A percentile compares a stretch with the other conserved stretches of the same genome.
phyloP scores from a whole-genome alignment of 139 green algal genomes.

The Picocystis salinarum region DNA sequence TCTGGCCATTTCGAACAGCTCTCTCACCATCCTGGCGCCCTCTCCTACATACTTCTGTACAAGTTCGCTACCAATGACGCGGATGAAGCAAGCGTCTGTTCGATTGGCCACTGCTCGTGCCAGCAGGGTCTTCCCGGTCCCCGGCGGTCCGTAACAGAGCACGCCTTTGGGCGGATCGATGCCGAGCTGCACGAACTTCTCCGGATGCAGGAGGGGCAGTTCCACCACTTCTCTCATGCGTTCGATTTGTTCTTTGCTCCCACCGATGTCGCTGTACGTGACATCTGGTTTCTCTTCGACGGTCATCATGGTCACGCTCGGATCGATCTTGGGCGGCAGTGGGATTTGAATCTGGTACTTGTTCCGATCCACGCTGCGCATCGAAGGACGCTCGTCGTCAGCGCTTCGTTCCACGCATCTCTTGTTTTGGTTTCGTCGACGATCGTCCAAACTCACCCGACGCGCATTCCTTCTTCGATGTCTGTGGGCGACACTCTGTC shows the following conservation, averaged over 20 bases:
- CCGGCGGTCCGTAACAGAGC: conserved; percentile 81
- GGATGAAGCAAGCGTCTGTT: conserved; percentile 97
- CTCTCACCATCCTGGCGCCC: conserved; percentile 86
- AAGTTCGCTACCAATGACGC: conserved; percentile 93
- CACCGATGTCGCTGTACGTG: conserved; percentile 89
- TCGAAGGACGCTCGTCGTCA: neutral
- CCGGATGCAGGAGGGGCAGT: conserved; percentile 91
- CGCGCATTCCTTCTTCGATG: conserved; percentile 98
- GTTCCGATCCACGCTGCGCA: conserved; percentile 69
- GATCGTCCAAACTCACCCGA: conserved; percentile 41
- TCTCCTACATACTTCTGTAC: conserved; percentile 99
- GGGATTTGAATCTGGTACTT: conserved; percentile 95
- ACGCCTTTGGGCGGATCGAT: conserved; percentile 98
- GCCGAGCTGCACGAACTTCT: conserved; percentile 92
- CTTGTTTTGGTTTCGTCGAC: neutral
- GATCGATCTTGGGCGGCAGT: conserved; percentile 95
- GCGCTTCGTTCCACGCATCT: neutral
- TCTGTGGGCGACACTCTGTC: conserved; percentile 94
- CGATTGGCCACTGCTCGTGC: conserved; percentile 90
- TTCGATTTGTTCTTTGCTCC: conserved; percentile 94
- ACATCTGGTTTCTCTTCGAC: conserved; percentile 98
- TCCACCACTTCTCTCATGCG: conserved; percentile 87
- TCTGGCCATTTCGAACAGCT: conserved; percentile 92
- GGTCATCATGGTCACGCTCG: conserved; percentile 99
- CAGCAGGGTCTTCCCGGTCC: conserved; percentile 7